phyloP scores from a whole-genome alignment of 352 stramenopile species.

The Phytopythium mirpurense region DNA sequence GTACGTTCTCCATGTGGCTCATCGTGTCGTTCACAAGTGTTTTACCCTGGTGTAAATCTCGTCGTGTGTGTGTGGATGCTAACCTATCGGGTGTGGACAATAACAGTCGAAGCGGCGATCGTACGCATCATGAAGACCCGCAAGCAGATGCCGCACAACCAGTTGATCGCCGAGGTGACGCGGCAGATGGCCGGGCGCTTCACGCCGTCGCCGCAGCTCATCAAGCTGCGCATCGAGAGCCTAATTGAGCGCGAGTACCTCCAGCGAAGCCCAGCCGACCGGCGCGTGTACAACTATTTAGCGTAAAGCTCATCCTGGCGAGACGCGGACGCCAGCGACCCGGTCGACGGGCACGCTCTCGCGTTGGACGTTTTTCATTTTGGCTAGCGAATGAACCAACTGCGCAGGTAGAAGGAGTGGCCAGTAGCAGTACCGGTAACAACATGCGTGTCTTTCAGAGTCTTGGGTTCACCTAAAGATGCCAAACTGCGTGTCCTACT shows the following conservation, averaged over 20 bases:
- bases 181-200: conserved; percentile 90
- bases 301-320: no score
- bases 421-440: not conserved
- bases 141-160: conserved; percentile 90
- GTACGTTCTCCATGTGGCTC: conserved; percentile 18
- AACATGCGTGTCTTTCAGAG: not conserved
- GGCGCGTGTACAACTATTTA: conserved; percentile 97
- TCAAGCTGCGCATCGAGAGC: conserved; percentile 98
- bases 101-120: conserved; percentile 87
- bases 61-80: not conserved
- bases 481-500: no score
- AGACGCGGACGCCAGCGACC: no score
- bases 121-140: conserved; percentile 96
- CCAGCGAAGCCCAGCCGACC: conserved; percentile 90
- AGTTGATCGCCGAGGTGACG: conserved; percentile 89
- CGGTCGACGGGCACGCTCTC: not conserved
- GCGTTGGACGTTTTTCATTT: not conserved
- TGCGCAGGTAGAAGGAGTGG: not conserved
- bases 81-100: not conserved
- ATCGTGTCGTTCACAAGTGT: no score
- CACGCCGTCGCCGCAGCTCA: conserved; percentile 90
- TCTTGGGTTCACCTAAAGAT: no score
- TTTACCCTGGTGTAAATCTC: not conserved
- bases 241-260: conserved; percentile 99
- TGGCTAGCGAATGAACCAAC: not conserved